Evolutionary conservation across 257 asterid genomes (phyloP).

Genomic region (Ocimum tenuiflorum): DNA sequence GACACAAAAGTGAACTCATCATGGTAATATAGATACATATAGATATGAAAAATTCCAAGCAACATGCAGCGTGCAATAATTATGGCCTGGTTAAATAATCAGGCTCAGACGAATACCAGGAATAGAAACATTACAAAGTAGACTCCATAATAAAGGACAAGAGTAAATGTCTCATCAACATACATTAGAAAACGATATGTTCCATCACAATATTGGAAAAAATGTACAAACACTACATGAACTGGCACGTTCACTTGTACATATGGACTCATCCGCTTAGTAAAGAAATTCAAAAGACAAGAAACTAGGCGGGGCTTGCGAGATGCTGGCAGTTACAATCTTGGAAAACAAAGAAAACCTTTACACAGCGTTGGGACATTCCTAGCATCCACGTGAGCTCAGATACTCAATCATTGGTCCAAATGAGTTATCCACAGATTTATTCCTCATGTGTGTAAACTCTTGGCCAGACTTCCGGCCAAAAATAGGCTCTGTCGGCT

Average conservation of each 20-base stretch:
- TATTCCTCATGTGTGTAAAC: constrained; percentile 48
- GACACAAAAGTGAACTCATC: not conserved
- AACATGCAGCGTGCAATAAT: not conserved
- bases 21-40: not conserved
- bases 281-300: not conserved
- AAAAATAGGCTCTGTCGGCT: constrained; percentile 41
- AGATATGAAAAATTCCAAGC: not conserved
- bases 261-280: not conserved
- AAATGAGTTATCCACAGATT: constrained; percentile 43
- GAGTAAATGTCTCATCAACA: too few relatives aligned
- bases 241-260: not conserved
- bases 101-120: not conserved
- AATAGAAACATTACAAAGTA: not conserved
- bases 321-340: constrained; percentile 5
- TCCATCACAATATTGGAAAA: not conserved
- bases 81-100: not conserved
- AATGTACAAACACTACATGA: constrained; percentile 14
- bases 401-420: constrained; percentile 39
- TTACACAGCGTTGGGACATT: not conserved
- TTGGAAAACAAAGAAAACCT: constrained; percentile 7
- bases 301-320: not conserved
- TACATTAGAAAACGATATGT: not conserved
- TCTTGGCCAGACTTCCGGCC: constrained; percentile 35
- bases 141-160: too few relatives aligned
- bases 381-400: constrained; percentile 58